Percentiles rank a stretch among this genome's conserved stretches.
These are phyloP conservation scores for Claviceps humidiphila DNA, from an alignment of 2,329 filamentous ascomycete species.

Conservation along the genomic window DNA sequence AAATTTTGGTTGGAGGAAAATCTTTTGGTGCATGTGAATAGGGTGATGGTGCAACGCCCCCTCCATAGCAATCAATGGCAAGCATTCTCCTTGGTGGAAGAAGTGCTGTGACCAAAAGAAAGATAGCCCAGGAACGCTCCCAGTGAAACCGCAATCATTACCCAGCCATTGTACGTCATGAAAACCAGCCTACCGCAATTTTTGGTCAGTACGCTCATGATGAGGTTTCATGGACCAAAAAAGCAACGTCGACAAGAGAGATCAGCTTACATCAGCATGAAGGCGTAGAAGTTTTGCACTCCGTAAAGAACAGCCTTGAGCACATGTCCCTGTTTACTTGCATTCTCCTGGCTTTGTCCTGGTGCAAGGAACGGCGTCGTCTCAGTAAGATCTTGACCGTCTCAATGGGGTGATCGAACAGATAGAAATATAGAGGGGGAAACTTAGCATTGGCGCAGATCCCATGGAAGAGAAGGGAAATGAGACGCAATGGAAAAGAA, in stretches of 20 bases:
- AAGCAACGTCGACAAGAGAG: not conserved
- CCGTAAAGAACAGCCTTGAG: slow-evolving; percentile 78
- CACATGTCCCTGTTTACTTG: slow-evolving; percentile 57
- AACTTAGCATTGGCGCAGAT: slow-evolving; percentile 19
- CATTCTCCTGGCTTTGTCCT: slow-evolving; percentile 56
- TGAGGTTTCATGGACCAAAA: not conserved
- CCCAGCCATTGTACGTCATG: slow-evolving; percentile 99
- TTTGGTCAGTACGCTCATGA: no score
- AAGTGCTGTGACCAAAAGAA: slow-evolving; percentile 57
- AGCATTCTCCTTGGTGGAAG: slow-evolving; percentile 71
- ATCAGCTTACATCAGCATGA: slow-evolving; percentile 86
- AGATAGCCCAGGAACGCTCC: slow-evolving; percentile 85
- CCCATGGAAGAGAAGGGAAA: slow-evolving; percentile 1
- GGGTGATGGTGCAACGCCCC: not conserved
- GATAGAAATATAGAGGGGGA: not conserved
- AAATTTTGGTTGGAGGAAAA: no score
- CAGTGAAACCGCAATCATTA: slow-evolving; percentile 83
- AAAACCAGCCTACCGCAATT: slow-evolving; percentile 64
- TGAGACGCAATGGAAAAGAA: slow-evolving; percentile 1
- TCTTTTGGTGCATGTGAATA: not conserved
- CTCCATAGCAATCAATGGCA: slow-evolving; percentile 52
- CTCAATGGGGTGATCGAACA: slow-evolving; percentile 5
- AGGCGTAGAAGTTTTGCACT: slow-evolving; percentile 93
- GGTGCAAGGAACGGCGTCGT: slow-evolving; percentile 48
- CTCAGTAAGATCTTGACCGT: slow-evolving; percentile 42